phyloP scores from a whole-genome alignment of 371 early-diverging fungal genomes.

The Nematocida major region DNA sequence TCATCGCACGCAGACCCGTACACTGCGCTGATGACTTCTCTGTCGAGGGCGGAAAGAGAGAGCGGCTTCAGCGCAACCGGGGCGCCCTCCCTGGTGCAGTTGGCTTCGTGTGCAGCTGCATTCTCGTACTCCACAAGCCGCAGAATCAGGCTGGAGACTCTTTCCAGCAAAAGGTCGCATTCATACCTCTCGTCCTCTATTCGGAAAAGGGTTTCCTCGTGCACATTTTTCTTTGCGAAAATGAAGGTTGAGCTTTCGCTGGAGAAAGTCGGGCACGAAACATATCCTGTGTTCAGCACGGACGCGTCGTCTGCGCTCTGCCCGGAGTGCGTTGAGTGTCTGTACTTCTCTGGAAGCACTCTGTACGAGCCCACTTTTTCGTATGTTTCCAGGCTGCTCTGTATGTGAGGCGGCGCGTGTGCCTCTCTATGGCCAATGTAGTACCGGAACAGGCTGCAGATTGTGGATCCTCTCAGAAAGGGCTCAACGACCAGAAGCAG shows the following conservation, averaged over 20 bases:
- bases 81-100: conserved; percentile 17
- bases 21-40: conserved; percentile 72
- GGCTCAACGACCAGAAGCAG: conserved; percentile 68
- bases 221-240: conserved; percentile 79
- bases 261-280: conserved; percentile 82
- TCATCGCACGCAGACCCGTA: conserved; percentile 56
- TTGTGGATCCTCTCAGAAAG: conserved; percentile 70
- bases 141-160: conserved; percentile 78
- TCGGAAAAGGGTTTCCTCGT: conserved; percentile 84
- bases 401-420: conserved; percentile 26
- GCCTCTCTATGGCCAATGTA: conserved; percentile 79
- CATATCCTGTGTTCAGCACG: conserved; percentile 85
- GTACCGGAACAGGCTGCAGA: conserved; percentile 82
- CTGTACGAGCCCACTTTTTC: conserved; percentile 60
- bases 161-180: conserved; percentile 86
- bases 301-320: conserved; percentile 78
- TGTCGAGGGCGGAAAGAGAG: conserved; percentile 52
- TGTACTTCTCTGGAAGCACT: conserved; percentile 54
- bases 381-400: conserved; percentile 39
- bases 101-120: conserved; percentile 51
- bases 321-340: conserved; percentile 70
- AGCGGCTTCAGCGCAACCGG: not conserved
- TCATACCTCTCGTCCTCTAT: conserved; percentile 96
- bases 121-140: conserved; percentile 76
- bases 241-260: conserved; percentile 86